A percentile compares a stretch with the other conserved stretches of the same genome.
phyloP scores from a whole-genome alignment of 164 flowering plant species.

The Euptelea pleiosperma region DNA sequence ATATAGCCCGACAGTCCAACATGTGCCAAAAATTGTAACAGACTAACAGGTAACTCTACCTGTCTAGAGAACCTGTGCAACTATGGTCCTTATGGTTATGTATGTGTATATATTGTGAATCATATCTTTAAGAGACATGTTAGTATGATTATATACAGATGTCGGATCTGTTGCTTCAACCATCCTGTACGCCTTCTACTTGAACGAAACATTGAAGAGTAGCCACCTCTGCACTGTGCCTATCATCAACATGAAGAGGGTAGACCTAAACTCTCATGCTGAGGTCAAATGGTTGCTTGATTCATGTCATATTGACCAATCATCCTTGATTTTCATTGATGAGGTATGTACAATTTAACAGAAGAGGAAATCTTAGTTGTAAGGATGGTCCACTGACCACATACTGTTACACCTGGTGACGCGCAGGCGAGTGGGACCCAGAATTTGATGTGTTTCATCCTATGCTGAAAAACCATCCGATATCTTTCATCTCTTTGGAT shows the following conservation, averaged over 20 bases:
- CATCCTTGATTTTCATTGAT: constrained; percentile 50
- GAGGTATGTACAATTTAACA: constrained; percentile 39
- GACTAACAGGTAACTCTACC: neutral
- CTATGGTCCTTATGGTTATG: too few species aligned
- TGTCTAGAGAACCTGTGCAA: neutral
- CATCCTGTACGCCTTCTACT: constrained; percentile 63
- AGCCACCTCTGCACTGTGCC: constrained; percentile 58
- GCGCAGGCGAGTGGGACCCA: too few species aligned
- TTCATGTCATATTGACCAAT: constrained; percentile 53
- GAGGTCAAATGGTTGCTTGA: constrained; percentile 61
- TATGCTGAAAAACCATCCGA: too few species aligned
- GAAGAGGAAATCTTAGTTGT: neutral
- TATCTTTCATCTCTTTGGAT: too few species aligned
- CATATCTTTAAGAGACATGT: neutral
- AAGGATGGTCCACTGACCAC: too few species aligned
- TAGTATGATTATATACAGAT: constrained; percentile 32
- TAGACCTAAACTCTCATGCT: constrained; percentile 41
- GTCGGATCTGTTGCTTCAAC: constrained; percentile 54
- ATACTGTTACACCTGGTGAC: too few species aligned
- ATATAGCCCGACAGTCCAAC: neutral
- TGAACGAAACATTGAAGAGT: constrained; percentile 33
- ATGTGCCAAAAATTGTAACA: neutral
- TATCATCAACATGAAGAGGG: constrained; percentile 62
- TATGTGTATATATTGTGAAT: neutral
- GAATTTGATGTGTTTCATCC: too few species aligned